Evolutionary conservation across 192 early-diverging fungal species (phyloP), one percentile per base, ranked within the genome.

Genomic region (Linnemannia hyalina): DNA sequence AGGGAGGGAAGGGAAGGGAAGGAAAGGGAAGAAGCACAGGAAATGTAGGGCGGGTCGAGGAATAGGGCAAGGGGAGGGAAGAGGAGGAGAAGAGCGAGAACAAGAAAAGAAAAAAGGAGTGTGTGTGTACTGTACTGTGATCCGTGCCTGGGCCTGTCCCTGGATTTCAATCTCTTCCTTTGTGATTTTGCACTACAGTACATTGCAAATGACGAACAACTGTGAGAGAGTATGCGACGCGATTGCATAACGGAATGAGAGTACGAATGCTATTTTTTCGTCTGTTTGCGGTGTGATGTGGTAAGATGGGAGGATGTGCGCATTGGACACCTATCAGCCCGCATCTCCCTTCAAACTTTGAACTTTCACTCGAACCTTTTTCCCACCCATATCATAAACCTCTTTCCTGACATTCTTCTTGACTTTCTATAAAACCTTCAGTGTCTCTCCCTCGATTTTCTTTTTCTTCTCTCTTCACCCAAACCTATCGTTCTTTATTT

Each of bases 161-260:
- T 52, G 49, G 73, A 42, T 18, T 49, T n/a, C 52, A 32, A n/a
- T 49, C 26, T 78, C 46, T 72, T 57, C 38, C 22, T 49, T 65
- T 22, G n/a, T n/a, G 46, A 22, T 65, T 47, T 49, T 52, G 49
- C 49, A 52, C 22, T 52, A 16, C 49, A 52, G 22, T 52, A 16
- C 49, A 3, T 46, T 46, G 44, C 44, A 9, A 46, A 52, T 6
- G 49, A 2, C 18, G 20, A 49, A 20, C 46, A 40, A 32, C 2
- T 35, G 35, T 20, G 35, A 9, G 36, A 60, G n/a, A 29, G 20
- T 20, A 29, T 65, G 60, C 22, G 16, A 60, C 29, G 55, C 55
- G 10, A 60, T 26, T 26, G 55, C 55, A 60, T 52, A 22, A 52
- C 49, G 49, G 49, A 52, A 22, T 52, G 49, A 52, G 49, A 6